phyloP scores from a whole-genome alignment of 2,329 filamentous ascomycete species.

The Diaporthe amygdali region DNA sequence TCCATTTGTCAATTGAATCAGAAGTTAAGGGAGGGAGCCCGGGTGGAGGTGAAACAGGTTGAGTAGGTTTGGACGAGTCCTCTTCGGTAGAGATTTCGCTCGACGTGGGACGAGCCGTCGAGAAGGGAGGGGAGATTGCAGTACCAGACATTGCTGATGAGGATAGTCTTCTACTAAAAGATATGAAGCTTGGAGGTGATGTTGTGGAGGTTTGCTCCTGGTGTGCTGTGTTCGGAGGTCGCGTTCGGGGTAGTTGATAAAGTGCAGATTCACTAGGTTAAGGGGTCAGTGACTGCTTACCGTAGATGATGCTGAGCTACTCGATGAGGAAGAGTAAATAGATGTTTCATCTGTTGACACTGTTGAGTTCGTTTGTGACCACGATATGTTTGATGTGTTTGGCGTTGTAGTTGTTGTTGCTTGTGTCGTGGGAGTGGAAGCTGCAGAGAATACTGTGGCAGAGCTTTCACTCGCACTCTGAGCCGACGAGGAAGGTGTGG shows the following conservation, averaged over 20 bases:
- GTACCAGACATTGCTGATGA: not conserved
- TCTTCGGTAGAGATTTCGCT: not conserved
- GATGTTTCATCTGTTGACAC: not conserved
- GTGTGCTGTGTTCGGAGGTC: not conserved
- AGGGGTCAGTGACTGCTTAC: not conserved
- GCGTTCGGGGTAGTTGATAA: not conserved
- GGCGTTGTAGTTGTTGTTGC: not conserved
- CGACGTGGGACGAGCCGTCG: not conserved
- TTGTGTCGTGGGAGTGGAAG: not conserved
- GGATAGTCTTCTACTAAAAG: not conserved
- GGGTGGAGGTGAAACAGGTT: no score
- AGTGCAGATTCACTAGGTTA: not conserved
- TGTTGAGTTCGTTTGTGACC: not conserved
- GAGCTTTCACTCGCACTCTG: not conserved
- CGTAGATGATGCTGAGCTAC: not conserved
- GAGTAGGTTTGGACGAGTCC: no score
- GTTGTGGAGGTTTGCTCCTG: not conserved
- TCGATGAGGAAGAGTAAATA: not conserved
- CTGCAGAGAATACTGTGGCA: not conserved
- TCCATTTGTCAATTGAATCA: no score
- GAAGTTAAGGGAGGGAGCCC: no score
- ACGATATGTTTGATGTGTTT: not conserved
- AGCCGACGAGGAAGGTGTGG: not conserved
- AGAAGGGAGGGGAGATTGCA: not conserved
- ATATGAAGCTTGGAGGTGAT: not conserved